These are phyloP conservation scores for Talaromyces borbonicus DNA, from an alignment of 495 filamentous ascomycete genomes.

Conservation along the genomic window DNA sequence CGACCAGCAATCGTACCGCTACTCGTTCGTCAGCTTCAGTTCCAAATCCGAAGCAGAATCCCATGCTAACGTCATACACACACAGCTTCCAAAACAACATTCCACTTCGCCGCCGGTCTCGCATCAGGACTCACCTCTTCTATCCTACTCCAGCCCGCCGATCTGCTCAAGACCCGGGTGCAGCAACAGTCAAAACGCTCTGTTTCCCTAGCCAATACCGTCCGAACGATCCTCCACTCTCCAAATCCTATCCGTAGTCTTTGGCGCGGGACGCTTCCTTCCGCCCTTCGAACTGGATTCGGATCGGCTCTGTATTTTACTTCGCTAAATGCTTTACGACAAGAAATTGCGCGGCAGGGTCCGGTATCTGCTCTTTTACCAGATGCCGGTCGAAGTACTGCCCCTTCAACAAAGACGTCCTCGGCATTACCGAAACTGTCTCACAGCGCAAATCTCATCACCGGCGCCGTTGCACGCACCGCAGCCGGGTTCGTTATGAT, in stretches of 20 bases:
- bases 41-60: background rate
- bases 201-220: slow-evolving; percentile 54
- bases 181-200: slow-evolving; percentile 59
- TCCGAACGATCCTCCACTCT: slow-evolving; percentile 57
- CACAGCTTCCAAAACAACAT: slow-evolving; percentile 42
- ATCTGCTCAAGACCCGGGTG: slow-evolving; percentile 91
- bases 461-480: slow-evolving; percentile 74
- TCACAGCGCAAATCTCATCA: slow-evolving; percentile 73
- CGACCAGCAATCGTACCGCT: slow-evolving; percentile 2
- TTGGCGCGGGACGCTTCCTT: slow-evolving; percentile 91
- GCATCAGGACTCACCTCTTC: slow-evolving; percentile 78
- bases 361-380: slow-evolving; percentile 17
- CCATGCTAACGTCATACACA: background rate
- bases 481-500: slow-evolving; percentile 85
- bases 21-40: background rate
- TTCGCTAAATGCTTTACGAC: slow-evolving; percentile 70
- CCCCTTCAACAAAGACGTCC: slow-evolving; percentile 37
- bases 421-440: slow-evolving; percentile 77
- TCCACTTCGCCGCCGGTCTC: slow-evolving; percentile 86
- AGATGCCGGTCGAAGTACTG: slow-evolving; percentile 11
- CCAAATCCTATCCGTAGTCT: slow-evolving; percentile 59
- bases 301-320: slow-evolving; percentile 94
- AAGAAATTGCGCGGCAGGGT: slow-evolving; percentile 45
- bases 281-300: slow-evolving; percentile 82
- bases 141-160: slow-evolving; percentile 86